These are phyloP conservation scores for Groenewaldozyma auringiensis DNA, from an alignment of 1,139 yeast species.

Conservation along the genomic window DNA sequence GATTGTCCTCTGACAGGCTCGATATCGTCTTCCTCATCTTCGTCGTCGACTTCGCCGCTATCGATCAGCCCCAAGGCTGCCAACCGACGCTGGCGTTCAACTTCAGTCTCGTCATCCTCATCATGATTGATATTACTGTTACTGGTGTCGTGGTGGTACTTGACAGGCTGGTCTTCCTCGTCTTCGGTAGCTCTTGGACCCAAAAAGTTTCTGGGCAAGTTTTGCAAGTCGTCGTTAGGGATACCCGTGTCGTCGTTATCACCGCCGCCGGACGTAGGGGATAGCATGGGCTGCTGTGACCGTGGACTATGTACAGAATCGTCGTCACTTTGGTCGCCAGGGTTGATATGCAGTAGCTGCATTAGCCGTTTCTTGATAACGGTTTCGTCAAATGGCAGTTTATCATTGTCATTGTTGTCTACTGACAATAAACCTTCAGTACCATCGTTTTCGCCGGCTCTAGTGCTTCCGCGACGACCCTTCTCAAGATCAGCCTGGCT, in stretches of 20 bases:
- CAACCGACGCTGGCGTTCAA: slow-evolving; percentile 66
- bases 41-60: slow-evolving; percentile 28
- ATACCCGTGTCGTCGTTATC: slow-evolving; percentile 3
- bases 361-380: slow-evolving; percentile 21
- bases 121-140: slow-evolving; percentile 10
- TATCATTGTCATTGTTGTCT: slow-evolving; percentile 8
- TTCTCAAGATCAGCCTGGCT: slow-evolving; percentile 22
- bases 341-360: slow-evolving; percentile 13
- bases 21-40: slow-evolving; percentile 17
- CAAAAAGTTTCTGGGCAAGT: slow-evolving; percentile 17
- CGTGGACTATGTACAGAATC: slow-evolving; percentile 8
- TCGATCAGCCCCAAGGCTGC: slow-evolving; percentile 70
- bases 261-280: neutral
- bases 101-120: slow-evolving; percentile 30
- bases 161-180: slow-evolving; percentile 20
- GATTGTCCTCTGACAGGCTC: slow-evolving; percentile 3
- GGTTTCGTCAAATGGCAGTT: slow-evolving; percentile 19
- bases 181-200: slow-evolving; percentile 22
- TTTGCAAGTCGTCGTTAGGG: neutral
- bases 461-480: slow-evolving; percentile 13
- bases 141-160: slow-evolving; percentile 9
- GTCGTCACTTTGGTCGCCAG: slow-evolving; percentile 7
- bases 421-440: slow-evolving; percentile 20
- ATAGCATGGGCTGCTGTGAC: neutral
- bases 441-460: slow-evolving; percentile 6